Evolutionary conservation across 768 basidiomycete genomes (phyloP), one percentile per base, ranked within the genome.

Genomic region (Leccinum boreale): DNA sequence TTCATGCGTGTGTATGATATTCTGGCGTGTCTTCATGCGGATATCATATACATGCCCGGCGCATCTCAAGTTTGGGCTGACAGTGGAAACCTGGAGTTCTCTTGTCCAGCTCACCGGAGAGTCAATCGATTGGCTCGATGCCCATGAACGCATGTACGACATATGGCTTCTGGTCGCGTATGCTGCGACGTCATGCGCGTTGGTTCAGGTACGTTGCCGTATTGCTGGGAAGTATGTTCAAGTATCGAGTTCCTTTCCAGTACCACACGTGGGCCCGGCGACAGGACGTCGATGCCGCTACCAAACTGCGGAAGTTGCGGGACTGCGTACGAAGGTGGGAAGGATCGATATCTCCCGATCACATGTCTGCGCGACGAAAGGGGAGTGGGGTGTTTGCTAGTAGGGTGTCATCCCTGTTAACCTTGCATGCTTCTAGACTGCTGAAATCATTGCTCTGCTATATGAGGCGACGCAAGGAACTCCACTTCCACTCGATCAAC

Each of bases 21-120:
- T 97, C 75, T 97, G 93, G 87, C 89, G 96, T 51, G 94, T 97
- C 31, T 98, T 98, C 78, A 95, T 98, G 92, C 85, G 96, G 52
- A 93, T 98, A 73, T 94, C 92, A 57, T 98, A 97, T 75, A 81
- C 86, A 19, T 90, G 92, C 68, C 94, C 96, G 9, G 84, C 84
- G 11, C 94, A 97, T 67, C 82, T 96, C 67, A 94, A 90, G 69
- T 94, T 96, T 65, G 81, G 83, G 39, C 74, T 95, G 62, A 90
- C 87, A 2, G 81, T 94, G 26, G 87, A 88, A 66, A 82, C 86
- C 61, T 97, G 92, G 93, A 81, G 80, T 19, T 76, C 79, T 52
- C 80, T 97, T 50, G 83, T 94, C 50, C 67, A 77, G 31, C 77
- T 91, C 66, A 90, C 91, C 0, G 83, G 85, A 52, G 88, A 94